Evolutionary conservation across 169 alveolate species (phyloP), one percentile per base, ranked within the genome.

Genomic region (Plasmodium reichenowi): DNA sequence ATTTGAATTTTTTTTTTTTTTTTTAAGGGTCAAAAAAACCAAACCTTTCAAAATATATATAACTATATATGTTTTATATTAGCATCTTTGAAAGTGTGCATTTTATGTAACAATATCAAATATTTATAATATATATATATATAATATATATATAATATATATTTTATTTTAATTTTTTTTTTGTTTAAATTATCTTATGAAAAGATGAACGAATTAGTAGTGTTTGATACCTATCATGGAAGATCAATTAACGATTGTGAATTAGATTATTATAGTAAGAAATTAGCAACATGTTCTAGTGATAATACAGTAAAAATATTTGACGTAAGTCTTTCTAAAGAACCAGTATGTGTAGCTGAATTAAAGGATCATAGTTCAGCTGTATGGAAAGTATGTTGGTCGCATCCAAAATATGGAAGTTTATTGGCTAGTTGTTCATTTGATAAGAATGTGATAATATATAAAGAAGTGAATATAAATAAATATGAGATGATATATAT

Each of bases 341-440:
- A 88, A 6, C 90, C 95, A 20, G 88, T 85, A 26, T 74, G 92
- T 80, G 47, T 87, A 60, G 93, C 93, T 6, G 91, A 93, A 26
- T 15, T 85, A 56, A 73, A 85, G 59, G 94, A 96, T 9, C 98
- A 97, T 67, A 89, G 85, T 70, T 97, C 98, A 13, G 97, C 98
- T 12, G 96, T 95, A 50, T 96, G 97, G 97, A 88, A 95, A 80
- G 94, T 96, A 22, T 88, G 96, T 50, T 97, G 98, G 98, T 96
- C 98, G 9, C 98, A 97, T 87, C 99, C 99, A 15, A 95, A 94
- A 75, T 97, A 74, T 71, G 98, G 98, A 20, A 95, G 94, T 52
- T 74, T 96, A 10, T 63, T 97, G 54, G 98, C 97, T 0, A 93
- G 97, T 17, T 95, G 98, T 72, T 96, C 98, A 32, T 96, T 88